Base-by-base conservation (phyloP, 306 rosid genomes). In the Cucurbita moschata region DNA sequence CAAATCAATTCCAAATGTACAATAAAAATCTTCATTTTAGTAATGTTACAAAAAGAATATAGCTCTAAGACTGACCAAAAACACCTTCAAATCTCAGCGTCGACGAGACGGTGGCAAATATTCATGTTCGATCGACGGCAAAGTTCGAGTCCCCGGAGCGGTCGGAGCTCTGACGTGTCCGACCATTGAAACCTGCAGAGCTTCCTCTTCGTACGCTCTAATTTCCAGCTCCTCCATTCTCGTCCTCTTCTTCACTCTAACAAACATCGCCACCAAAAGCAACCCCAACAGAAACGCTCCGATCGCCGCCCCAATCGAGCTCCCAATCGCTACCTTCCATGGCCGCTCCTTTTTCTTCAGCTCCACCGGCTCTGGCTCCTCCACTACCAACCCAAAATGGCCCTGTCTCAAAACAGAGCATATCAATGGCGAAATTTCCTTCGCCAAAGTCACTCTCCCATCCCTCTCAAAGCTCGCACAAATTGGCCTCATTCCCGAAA, bases 141-240 rank as follows among this genome's bases (percentile, higher is more conserved):
- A 69, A 1, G 97, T 94, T 75, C 99, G 62, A 10, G 97, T 85
- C 11, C 79, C 86, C 6, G 83, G 40, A 3, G 97, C 96, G 1
- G 84, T 85, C 26, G 97, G 99, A 84, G 99, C 97, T 57, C 97
- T 83, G 1, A 94, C 90, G 80, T 91, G 97, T 30, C 99, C 99
- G 70, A 94, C 99, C 99, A 94, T 94, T 11, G 99, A 91, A 1
- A 94, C 99, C 73, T 91, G 99, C 68, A 94, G 79, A 4, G 97
- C 97, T 83, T 94, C 99, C 73, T 94, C 99, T 81, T 89, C 96
- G 57, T 94, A 94, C 26, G 92, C 97, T 35, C 95, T 91, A 39
- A 97, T 89, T 76, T 87, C 95, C 95, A 90, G 62, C 79, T 88
- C 90, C 68, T 75, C 97, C 86, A 91, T 88, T 80, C 90, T 89